Percentiles rank a stretch among this genome's conserved stretches.
phyloP scores from a whole-genome alignment of 441 rosid species.

The Raphanus hybrid region DNA sequence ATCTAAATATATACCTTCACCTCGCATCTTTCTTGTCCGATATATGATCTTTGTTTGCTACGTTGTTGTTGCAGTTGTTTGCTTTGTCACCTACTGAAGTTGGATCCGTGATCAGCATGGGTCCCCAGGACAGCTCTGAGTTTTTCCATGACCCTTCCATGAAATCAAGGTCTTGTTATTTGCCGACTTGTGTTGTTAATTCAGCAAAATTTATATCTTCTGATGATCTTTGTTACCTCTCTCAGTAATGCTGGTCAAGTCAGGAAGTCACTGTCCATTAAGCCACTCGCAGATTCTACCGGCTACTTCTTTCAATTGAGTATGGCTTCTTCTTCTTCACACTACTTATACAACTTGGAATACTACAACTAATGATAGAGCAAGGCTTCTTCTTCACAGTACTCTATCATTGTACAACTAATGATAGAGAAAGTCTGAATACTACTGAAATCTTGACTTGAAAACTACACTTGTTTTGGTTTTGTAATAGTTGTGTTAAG shows the following conservation, averaged over 20 bases:
- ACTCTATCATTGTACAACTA: no score
- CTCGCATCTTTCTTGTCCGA: constrained; percentile 13
- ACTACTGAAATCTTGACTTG: no score
- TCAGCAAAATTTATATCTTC: neutral
- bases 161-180: constrained; percentile 61
- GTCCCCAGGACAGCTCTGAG: constrained; percentile 71
- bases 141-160: constrained; percentile 95
- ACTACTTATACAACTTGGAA: no score
- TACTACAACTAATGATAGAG: no score
- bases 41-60: constrained; percentile 23
- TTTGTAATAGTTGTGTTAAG: neutral
- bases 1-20: neutral
- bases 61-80: constrained; percentile 56
- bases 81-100: constrained; percentile 90
- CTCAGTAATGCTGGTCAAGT: constrained; percentile 97
- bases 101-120: constrained; percentile 80
- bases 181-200: neutral
- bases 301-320: constrained; percentile 83
- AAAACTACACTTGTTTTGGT: no score
- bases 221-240: constrained; percentile 38
- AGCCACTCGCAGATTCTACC: constrained; percentile 62
- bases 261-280: constrained; percentile 81
- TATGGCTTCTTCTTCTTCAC: constrained; percentile 48
- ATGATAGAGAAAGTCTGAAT: no score
- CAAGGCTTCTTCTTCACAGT: no score